Percentiles rank a stretch among this genome's conserved stretches.
Evolutionary conservation across 2,329 filamentous ascomycete species (phyloP).

Genomic region (Trichophyton equinum): DNA sequence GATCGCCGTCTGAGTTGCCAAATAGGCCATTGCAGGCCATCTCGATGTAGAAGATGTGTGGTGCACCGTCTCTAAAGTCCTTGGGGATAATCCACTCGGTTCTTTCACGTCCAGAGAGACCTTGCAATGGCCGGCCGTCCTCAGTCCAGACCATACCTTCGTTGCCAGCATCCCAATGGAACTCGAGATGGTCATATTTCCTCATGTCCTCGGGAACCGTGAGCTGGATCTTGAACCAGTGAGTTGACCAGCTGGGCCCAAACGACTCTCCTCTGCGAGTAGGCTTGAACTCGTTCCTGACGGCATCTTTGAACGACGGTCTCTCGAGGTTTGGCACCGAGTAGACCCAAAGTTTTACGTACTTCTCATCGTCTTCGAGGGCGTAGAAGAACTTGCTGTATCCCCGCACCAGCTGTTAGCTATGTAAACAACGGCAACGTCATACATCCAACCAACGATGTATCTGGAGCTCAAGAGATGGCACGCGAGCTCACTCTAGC

Average conservation of each 20-base stretch:
- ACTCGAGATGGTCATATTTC: constrained; percentile 72
- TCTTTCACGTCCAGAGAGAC: constrained; percentile 80
- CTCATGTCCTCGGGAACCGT: constrained; percentile 61
- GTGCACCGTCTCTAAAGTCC: constrained; percentile 67
- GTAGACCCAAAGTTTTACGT: constrained; percentile 79
- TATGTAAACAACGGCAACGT: background rate
- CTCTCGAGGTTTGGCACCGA: constrained; percentile 65
- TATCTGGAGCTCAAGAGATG: background rate
- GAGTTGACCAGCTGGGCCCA: constrained; percentile 91
- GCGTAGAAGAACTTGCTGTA: constrained; percentile 60
- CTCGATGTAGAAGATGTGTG: constrained; percentile 87
- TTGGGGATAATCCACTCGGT: constrained; percentile 84
- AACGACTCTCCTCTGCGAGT: constrained; percentile 67
- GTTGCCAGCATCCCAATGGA: constrained; percentile 91
- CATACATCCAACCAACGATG: background rate
- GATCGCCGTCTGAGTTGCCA: constrained; percentile 73
- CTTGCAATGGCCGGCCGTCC: constrained; percentile 80
- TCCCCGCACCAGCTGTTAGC: background rate
- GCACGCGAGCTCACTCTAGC: constrained; percentile 44
- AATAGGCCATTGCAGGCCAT: constrained; percentile 99
- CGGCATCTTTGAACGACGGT: constrained; percentile 77
- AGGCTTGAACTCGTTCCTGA: constrained; percentile 59
- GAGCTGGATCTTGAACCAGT: constrained; percentile 85
- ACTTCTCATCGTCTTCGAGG: constrained; percentile 52
- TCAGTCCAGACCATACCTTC: constrained; percentile 92